Percentiles rank a stretch among this genome's conserved stretches.
These are phyloP conservation scores for Kappamyces sp. DNA, from an alignment of 192 early-diverging fungal genomes.

Conservation along the genomic window DNA sequence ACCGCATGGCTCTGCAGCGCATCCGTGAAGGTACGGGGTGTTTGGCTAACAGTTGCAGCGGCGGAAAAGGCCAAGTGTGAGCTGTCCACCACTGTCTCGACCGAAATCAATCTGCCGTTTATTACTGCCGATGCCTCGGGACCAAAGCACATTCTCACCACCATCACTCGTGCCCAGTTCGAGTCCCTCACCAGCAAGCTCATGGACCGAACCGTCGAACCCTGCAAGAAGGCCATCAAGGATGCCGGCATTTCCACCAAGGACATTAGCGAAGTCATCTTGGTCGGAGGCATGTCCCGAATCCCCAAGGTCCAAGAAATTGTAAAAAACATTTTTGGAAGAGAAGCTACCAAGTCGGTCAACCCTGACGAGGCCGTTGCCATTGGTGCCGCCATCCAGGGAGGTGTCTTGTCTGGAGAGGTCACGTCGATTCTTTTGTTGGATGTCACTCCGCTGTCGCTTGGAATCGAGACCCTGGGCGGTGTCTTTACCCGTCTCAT, in stretches of 20 bases:
- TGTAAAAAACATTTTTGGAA: conserved; percentile 82
- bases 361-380: conserved; percentile 99
- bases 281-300: conserved; percentile 98
- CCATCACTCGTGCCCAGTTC: conserved; percentile 84
- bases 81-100: conserved; percentile 88
- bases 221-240: conserved; percentile 94
- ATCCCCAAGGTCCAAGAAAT: conserved; percentile 94
- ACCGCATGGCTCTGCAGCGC: conserved; percentile 95
- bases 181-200: conserved; percentile 76
- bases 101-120: conserved; percentile 94
- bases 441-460: conserved; percentile 95
- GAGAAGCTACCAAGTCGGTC: conserved; percentile 88
- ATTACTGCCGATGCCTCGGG: conserved; percentile 85
- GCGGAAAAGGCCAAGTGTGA: conserved; percentile 99
- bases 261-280: conserved; percentile 89
- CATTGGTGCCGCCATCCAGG: conserved; percentile 96
- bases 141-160: conserved; percentile 97
- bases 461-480: conserved; percentile 97
- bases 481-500: conserved; percentile 97
- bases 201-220: conserved; percentile 81
- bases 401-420: conserved; percentile 93
- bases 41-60: conserved; percentile 27
- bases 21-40: conserved; percentile 63
- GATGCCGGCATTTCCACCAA: conserved; percentile 78
- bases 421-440: conserved; percentile 93